These are phyloP conservation scores for Verticillium dahliae DNA, from an alignment of 2,329 filamentous ascomycete species.

Conservation along the genomic window DNA sequence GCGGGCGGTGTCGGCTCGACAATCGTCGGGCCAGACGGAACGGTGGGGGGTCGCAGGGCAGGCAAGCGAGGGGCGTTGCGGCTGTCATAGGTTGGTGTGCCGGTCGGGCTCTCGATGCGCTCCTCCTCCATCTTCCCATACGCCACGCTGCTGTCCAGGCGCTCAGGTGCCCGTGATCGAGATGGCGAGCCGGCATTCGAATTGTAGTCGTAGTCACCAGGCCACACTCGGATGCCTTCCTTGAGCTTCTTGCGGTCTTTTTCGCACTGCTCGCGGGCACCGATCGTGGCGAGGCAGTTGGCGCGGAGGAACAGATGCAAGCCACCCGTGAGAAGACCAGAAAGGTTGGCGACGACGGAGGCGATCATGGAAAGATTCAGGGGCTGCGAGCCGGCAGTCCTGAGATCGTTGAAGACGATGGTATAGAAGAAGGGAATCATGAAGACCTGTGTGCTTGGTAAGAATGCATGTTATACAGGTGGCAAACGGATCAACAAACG, in stretches of 20 bases:
- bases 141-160: conserved; percentile 21
- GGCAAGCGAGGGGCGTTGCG: conserved; percentile 14
- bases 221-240: conserved; percentile 38
- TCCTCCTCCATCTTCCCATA: conserved; percentile 3
- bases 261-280: conserved; percentile 38
- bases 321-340: conserved; percentile 57
- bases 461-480: conserved; percentile 12
- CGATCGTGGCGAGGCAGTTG: conserved; percentile 51
- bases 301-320: conserved; percentile 63
- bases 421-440: conserved; percentile 59
- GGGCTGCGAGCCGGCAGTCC: conserved; percentile 28
- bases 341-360: conserved; percentile 59
- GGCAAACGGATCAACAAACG: conserved; percentile 18
- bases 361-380: conserved; percentile 54
- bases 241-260: conserved; percentile 36
- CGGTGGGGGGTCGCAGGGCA: conserved; percentile 16
- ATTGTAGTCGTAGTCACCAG: conserved; percentile 19
- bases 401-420: conserved; percentile 37
- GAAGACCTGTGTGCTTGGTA: conserved; percentile 36
- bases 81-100: conserved; percentile 14
- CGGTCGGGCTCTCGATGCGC: conserved; percentile 17
- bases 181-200: conserved; percentile 27
- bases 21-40: conserved; percentile 8
- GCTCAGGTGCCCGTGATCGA: conserved; percentile 19
- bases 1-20: conserved; percentile 7